Evolutionary conservation across 1,284 basidiomycete genomes (phyloP).

Genomic region (Naganishia liquefaciens): DNA sequence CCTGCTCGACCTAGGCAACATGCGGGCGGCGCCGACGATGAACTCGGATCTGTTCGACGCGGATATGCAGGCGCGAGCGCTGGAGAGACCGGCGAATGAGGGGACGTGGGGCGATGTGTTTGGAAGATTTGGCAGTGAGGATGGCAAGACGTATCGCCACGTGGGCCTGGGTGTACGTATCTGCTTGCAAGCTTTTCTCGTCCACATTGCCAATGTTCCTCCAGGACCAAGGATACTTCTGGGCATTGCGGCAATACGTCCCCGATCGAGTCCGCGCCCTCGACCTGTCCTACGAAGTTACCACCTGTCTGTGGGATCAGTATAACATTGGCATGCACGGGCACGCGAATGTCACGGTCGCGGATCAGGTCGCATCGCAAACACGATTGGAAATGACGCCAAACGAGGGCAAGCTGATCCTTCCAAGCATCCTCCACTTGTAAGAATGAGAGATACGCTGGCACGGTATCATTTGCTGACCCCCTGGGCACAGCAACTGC

Average conservation of each 20-base stretch:
- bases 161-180: neutral
- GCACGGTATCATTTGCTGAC: neutral
- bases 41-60: neutral
- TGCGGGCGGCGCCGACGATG: slow-evolving; percentile 2
- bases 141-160: slow-evolving; percentile 4
- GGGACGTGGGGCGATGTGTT: slow-evolving; percentile 1
- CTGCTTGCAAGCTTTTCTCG: neutral
- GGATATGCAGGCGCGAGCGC: neutral
- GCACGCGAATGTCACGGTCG: neutral
- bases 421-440: slow-evolving; percentile 6
- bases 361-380: neutral
- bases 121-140: neutral
- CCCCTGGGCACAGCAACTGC: slow-evolving; percentile 1
- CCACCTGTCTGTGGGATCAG: slow-evolving; percentile 1
- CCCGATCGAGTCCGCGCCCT: slow-evolving; percentile 3
- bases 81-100: neutral
- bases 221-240: slow-evolving; percentile 9
- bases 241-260: neutral
- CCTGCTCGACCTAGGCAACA: slow-evolving; percentile 3
- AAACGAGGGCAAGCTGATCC: neutral
- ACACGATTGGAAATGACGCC: neutral
- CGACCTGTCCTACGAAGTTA: neutral
- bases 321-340: neutral
- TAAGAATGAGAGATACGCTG: neutral
- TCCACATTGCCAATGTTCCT: neutral